These are phyloP conservation scores for Calocera viscosa DNA, from an alignment of 768 basidiomycete species.

Conservation along the genomic window DNA sequence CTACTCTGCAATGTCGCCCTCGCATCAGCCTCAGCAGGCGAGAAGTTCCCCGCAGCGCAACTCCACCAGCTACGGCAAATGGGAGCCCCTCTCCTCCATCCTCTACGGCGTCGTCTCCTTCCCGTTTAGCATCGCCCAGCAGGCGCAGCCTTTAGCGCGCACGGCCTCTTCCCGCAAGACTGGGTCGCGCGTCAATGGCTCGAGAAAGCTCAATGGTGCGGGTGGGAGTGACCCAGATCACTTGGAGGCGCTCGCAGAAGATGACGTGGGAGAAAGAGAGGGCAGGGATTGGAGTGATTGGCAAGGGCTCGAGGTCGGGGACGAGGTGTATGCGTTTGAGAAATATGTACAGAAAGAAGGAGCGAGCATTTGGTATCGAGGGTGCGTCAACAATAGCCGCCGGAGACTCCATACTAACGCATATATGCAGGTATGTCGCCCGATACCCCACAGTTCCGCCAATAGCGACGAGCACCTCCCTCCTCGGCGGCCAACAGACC, in stretches of 20 bases:
- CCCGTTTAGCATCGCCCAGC: slow-evolving; percentile 37
- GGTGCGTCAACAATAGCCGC: slow-evolving; percentile 44
- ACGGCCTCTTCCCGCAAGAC: slow-evolving; percentile 10
- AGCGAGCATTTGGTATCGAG: slow-evolving; percentile 81
- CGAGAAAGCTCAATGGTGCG: slow-evolving; percentile 42
- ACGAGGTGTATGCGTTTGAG: slow-evolving; percentile 96
- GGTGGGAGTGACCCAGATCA: slow-evolving; percentile 13
- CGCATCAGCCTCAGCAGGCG: neutral
- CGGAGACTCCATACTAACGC: slow-evolving; percentile 7
- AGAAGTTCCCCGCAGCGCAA: neutral
- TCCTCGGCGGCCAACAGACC: neutral
- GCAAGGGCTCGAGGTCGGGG: slow-evolving; percentile 72
- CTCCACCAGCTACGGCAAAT: slow-evolving; percentile 20
- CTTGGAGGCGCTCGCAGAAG: slow-evolving; percentile 9
- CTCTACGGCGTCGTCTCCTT: slow-evolving; percentile 89
- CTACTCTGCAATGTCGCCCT: neutral
- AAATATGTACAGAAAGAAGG: slow-evolving; percentile 65
- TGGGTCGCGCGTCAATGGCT: slow-evolving; percentile 37
- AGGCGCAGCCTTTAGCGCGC: slow-evolving; percentile 38
- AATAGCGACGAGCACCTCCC: neutral
- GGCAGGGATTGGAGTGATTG: slow-evolving; percentile 1
- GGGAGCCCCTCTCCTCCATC: slow-evolving; percentile 58
- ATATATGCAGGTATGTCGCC: slow-evolving; percentile 58
- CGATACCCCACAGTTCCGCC: neutral
- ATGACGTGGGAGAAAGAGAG: slow-evolving; percentile 33